Conservation (phyloP, 179 eudicot species). For the Heliamphora pulchella region DNA sequence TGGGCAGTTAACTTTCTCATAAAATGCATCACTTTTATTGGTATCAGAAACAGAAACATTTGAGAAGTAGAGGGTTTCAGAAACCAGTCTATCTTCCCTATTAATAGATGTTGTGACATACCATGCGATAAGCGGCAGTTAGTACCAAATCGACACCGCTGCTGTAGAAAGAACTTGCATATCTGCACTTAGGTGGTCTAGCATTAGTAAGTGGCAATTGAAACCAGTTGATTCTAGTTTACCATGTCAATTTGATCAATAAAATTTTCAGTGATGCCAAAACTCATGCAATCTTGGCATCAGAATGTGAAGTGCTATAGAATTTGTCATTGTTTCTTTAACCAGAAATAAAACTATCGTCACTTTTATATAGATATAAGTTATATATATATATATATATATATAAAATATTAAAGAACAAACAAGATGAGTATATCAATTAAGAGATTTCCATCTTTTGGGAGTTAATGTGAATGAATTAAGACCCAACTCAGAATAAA, state of each 20-base stretch:
- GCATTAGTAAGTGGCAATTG: constrained; percentile 45
- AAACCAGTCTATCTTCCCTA: not conserved
- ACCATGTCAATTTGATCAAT: not conserved
- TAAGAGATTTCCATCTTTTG: not conserved
- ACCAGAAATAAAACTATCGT: not conserved
- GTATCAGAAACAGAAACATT: not conserved
- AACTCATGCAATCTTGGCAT: not conserved
- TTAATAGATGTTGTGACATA: constrained; percentile 42
- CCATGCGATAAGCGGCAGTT: constrained; percentile 99
- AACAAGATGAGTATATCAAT: not conserved
- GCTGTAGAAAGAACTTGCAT: constrained; percentile 98
- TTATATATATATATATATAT: no score
- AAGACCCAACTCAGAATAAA: not conserved
- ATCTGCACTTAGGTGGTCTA: constrained; percentile 88
- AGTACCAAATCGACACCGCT: constrained; percentile 95
- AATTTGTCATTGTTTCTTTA: not conserved
- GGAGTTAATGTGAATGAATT: not conserved
- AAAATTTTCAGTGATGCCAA: not conserved
- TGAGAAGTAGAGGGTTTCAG: not conserved
- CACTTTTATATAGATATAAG: not conserved
- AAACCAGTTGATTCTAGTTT: constrained; percentile 10
- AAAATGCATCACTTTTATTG: not conserved
- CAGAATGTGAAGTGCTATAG: not conserved
- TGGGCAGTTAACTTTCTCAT: not conserved
- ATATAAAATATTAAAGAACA: not conserved